Evolutionary conservation across 257 asterid species (phyloP).

Genomic region (Parsonsia alboflavescens): DNA sequence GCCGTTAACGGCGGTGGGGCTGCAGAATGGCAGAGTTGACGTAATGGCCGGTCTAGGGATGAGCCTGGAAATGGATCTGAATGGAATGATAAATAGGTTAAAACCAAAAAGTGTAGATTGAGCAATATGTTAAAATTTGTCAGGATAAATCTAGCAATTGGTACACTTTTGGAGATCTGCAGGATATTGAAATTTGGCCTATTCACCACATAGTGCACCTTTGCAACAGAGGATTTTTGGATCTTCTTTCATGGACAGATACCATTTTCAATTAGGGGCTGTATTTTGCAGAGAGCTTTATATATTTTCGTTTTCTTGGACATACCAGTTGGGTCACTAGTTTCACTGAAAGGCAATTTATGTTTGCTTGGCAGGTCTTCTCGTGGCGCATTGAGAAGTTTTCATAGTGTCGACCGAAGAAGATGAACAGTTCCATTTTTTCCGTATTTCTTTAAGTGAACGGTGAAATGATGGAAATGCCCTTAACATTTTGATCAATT

Average conservation of each 20-base stretch:
- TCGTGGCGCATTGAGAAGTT: constrained; percentile 82
- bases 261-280: not conserved
- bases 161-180: not conserved
- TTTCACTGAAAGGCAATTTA: not conserved
- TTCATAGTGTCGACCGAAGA: no score
- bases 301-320: not conserved
- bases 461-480: no score
- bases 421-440: no score
- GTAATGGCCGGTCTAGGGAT: constrained; percentile 31
- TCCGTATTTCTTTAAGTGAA: no score
- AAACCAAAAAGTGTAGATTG: not conserved
- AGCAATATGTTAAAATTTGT: not conserved
- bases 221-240: not conserved
- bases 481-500: no score
- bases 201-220: not conserved
- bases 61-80: constrained; percentile 16
- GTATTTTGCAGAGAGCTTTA: not conserved
- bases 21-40: constrained; percentile 48
- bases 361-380: constrained; percentile 50
- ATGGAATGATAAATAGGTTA: constrained; percentile 31
- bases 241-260: not conserved
- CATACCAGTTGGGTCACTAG: not conserved
- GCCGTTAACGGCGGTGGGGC: constrained; percentile 58
- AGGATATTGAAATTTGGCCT: constrained; percentile 1
- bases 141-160: not conserved